These are phyloP conservation scores for Yamadazyma siamensis DNA, from an alignment of 1,139 yeast genomes.

Conservation along the genomic window DNA sequence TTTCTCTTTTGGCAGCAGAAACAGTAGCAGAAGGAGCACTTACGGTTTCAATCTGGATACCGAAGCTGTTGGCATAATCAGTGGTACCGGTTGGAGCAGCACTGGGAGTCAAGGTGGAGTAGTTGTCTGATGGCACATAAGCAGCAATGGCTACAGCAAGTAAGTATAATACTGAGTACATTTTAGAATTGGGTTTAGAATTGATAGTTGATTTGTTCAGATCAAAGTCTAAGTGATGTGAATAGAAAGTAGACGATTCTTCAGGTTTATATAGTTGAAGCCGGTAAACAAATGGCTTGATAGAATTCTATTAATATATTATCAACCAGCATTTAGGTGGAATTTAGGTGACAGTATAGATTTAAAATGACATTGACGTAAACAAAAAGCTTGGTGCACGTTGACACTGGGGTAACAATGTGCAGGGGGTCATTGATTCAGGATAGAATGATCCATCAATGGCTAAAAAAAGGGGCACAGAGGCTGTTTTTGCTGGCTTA, in stretches of 20 bases:
- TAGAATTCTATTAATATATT: neutral
- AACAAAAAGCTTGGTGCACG: neutral
- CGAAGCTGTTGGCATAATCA: conserved; percentile 58
- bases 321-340: conserved; percentile 5
- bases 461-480: too few species aligned
- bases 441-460: too few species aligned
- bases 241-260: conserved; percentile 1
- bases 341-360: neutral
- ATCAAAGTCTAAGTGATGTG: neutral
- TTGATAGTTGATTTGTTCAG: neutral
- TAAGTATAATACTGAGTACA: conserved; percentile 9
- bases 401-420: conserved; percentile 1
- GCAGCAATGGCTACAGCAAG: conserved; percentile 49
- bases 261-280: conserved; percentile 3
- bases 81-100: conserved; percentile 54
- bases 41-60: conserved; percentile 64
- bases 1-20: conserved; percentile 11
- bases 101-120: conserved; percentile 68
- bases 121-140: conserved; percentile 66
- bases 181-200: conserved; percentile 1
- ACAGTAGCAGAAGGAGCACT: conserved; percentile 25
- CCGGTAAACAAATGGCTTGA: conserved; percentile 7
- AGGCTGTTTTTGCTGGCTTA: too few species aligned
- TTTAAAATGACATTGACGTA: too few species aligned
- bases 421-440: too few species aligned